A percentile compares a stretch with the other conserved stretches of the same genome.
Evolutionary conservation across 1,284 basidiomycete species (phyloP).

Genomic region (Cerrena zonata): DNA sequence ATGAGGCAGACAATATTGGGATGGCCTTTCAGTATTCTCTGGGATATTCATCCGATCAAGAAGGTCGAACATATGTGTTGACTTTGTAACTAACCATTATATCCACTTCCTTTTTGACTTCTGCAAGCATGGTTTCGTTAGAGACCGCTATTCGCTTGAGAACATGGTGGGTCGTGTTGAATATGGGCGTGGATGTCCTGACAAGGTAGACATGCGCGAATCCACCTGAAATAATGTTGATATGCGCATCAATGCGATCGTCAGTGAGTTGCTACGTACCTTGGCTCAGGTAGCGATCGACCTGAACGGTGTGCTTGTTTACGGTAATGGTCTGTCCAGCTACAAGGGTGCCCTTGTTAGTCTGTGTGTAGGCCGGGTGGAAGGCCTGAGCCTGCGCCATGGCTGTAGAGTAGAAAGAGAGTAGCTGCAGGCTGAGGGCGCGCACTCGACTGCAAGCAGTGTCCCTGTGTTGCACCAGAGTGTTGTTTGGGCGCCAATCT

Average conservation of each 20-base stretch:
- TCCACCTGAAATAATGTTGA: constrained; percentile 59
- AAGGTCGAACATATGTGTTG: neutral
- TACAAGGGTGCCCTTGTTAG: constrained; percentile 59
- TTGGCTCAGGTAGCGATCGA: constrained; percentile 88
- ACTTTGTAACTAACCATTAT: constrained; percentile 75
- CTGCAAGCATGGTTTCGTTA: constrained; percentile 84
- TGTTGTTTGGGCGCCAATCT: constrained; percentile 4
- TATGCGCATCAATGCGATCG: constrained; percentile 7
- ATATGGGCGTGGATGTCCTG: constrained; percentile 78
- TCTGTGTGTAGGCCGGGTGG: constrained; percentile 24
- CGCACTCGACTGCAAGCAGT: constrained; percentile 9
- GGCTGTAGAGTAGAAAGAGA: constrained; percentile 1
- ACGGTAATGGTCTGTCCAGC: constrained; percentile 86
- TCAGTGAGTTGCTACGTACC: constrained; percentile 42
- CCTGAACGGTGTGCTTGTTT: constrained; percentile 84
- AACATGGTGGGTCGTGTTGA: constrained; percentile 89
- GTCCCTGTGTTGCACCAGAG: neutral
- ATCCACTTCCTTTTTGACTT: constrained; percentile 93
- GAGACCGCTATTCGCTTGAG: constrained; percentile 94
- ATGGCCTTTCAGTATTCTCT: constrained; percentile 83
- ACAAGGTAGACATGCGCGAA: constrained; percentile 99
- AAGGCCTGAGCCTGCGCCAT: constrained; percentile 33
- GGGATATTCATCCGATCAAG: constrained; percentile 25
- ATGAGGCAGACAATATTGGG: constrained; percentile 91
- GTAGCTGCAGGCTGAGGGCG: constrained; percentile 9